These are phyloP conservation scores for Trifolium dubium DNA, from an alignment of 306 rosid species.

Conservation along the genomic window DNA sequence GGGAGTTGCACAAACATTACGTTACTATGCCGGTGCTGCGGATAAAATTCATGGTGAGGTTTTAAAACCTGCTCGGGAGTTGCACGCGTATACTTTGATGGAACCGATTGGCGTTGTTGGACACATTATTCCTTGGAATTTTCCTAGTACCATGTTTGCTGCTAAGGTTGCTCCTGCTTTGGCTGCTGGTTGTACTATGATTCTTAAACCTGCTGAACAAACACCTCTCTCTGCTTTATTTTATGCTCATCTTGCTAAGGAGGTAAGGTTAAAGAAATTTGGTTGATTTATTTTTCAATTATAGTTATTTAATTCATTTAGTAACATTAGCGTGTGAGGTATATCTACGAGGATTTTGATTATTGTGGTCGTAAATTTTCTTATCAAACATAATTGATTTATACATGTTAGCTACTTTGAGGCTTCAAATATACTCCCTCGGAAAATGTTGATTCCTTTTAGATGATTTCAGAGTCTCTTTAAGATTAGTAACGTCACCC, in stretches of 20 bases:
- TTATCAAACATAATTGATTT: neutral
- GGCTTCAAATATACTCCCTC: too few relatives aligned
- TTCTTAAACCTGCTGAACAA: slow-evolving; percentile 90
- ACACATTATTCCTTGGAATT: slow-evolving; percentile 92
- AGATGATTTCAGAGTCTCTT: neutral
- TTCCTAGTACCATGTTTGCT: slow-evolving; percentile 61
- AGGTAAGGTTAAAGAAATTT: slow-evolving; percentile 45
- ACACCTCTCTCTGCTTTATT: slow-evolving; percentile 85
- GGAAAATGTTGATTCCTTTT: too few relatives aligned
- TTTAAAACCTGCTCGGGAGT: slow-evolving; percentile 52
- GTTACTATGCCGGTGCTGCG: slow-evolving; percentile 91
- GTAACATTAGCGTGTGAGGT: neutral
- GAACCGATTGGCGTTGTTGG: slow-evolving; percentile 92
- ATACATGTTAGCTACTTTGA: neutral
- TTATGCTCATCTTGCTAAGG: slow-evolving; percentile 77
- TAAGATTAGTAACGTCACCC: neutral
- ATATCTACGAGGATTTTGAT: neutral
- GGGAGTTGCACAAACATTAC: slow-evolving; percentile 41
- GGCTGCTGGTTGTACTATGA: slow-evolving; percentile 91
- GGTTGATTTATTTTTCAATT: neutral
- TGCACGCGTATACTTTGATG: slow-evolving; percentile 70
- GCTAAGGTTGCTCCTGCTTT: slow-evolving; percentile 71
- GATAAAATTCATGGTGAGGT: slow-evolving; percentile 86
- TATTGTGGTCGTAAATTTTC: neutral
- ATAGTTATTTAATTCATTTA: too few relatives aligned